phyloP scores from a whole-genome alignment of 1,139 yeast genomes.

The Kodamaea alishanica region DNA sequence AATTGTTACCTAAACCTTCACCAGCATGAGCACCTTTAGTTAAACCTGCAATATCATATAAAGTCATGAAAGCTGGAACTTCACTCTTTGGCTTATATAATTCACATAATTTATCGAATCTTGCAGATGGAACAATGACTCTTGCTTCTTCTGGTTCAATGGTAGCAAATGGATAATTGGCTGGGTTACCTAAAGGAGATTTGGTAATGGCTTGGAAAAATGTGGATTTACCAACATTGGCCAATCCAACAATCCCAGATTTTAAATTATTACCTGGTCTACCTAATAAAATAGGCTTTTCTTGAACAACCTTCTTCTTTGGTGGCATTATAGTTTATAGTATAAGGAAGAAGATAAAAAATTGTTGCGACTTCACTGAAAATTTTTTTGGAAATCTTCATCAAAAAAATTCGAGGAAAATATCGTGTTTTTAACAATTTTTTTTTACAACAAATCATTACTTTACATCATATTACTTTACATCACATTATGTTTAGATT shows the following conservation, averaged over 20 bases:
- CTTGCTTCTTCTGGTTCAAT: constrained; percentile 99
- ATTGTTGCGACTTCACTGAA: neutral
- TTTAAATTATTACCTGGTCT: constrained; percentile 98
- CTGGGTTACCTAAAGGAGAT: constrained; percentile 96
- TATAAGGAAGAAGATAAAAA: neutral
- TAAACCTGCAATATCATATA: constrained; percentile 96
- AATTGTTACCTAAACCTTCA: constrained; percentile 97
- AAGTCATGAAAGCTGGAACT: constrained; percentile 91
- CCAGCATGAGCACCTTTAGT: constrained; percentile 97
- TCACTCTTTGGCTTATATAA: constrained; percentile 79
- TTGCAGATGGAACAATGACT: constrained; percentile 90
- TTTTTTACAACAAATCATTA: neutral
- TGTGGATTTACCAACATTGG: constrained; percentile 95
- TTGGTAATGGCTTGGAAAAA: constrained; percentile 84
- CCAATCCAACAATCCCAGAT: constrained; percentile 95
- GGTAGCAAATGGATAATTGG: constrained; percentile 97
- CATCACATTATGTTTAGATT: constrained; percentile 5
- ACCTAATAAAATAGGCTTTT: constrained; percentile 86
- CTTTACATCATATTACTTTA: constrained; percentile 2
- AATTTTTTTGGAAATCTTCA: neutral
- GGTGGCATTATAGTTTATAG: constrained; percentile 72
- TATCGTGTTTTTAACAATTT: neutral
- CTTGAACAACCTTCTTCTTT: constrained; percentile 81
- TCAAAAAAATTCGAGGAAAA: neutral
- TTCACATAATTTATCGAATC: constrained; percentile 72